Percentiles rank a stretch among this genome's conserved stretches.
phyloP scores from a whole-genome alignment of 1,139 yeast species.

The Martiniozyma asiatica region DNA sequence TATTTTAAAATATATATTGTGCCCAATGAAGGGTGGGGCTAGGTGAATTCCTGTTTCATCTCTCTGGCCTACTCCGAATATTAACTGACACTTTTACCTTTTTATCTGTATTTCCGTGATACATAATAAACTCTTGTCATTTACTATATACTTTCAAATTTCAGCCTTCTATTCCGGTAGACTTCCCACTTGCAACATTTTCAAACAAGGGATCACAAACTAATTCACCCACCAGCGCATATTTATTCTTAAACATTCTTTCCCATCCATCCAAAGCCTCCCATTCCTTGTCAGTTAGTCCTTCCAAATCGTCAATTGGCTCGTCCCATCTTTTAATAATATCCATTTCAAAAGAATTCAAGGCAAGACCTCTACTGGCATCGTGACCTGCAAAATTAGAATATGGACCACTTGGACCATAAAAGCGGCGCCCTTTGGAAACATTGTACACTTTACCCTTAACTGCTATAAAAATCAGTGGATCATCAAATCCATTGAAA shows the following conservation, averaged over 20 bases:
- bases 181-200: too few species aligned
- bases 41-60: too few species aligned
- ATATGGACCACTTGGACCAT: slow-evolving; percentile 96
- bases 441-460: slow-evolving; percentile 83
- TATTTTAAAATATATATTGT: too few species aligned
- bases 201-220: slow-evolving; percentile 18
- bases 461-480: slow-evolving; percentile 72
- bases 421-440: slow-evolving; percentile 66
- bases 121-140: too few species aligned
- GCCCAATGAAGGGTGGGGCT: too few species aligned
- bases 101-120: too few species aligned
- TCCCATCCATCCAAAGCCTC: slow-evolving; percentile 79
- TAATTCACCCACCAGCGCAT: slow-evolving; percentile 54
- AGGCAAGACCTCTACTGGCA: slow-evolving; percentile 88
- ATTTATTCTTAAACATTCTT: slow-evolving; percentile 69
- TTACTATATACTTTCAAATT: too few species aligned
- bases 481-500: slow-evolving; percentile 71
- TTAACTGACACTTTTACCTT: too few species aligned
- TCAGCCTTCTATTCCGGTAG: too few species aligned
- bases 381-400: slow-evolving; percentile 94
- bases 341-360: slow-evolving; percentile 66
- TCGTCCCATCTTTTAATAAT: slow-evolving; percentile 46
- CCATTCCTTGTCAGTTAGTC: slow-evolving; percentile 47
- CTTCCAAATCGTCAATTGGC: slow-evolving; percentile 63
- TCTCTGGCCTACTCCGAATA: too few species aligned